Evolutionary conservation across 441 rosid species (phyloP).

Genomic region (Arabidopsis hybrid): DNA sequence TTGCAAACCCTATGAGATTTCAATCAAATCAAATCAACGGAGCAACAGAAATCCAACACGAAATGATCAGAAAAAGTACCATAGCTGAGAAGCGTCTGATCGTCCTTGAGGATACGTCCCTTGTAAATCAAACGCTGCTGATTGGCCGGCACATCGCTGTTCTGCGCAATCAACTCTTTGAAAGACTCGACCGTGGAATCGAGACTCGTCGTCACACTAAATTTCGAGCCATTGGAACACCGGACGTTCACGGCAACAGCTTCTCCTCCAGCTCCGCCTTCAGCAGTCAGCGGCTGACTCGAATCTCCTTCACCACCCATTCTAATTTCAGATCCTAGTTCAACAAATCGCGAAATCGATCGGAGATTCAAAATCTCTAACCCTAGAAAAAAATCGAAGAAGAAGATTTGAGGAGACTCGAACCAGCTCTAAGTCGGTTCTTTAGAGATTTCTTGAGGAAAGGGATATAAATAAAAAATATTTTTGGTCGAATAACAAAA

Average conservation of each 20-base stretch:
- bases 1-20: neutral
- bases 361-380: slow-evolving; percentile 27
- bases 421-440: slow-evolving; percentile 20
- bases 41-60: neutral
- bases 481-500: slow-evolving; percentile 17
- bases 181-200: slow-evolving; percentile 63
- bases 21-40: slow-evolving; percentile 16
- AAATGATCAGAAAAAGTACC: slow-evolving; percentile 41
- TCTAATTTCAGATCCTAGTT: slow-evolving; percentile 20
- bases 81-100: slow-evolving; percentile 65
- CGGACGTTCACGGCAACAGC: slow-evolving; percentile 57
- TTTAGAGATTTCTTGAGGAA: slow-evolving; percentile 35
- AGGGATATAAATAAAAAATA: neutral
- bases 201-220: slow-evolving; percentile 55
- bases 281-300: slow-evolving; percentile 47
- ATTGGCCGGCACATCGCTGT: slow-evolving; percentile 67
- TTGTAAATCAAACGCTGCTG: slow-evolving; percentile 82
- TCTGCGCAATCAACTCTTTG: slow-evolving; percentile 64
- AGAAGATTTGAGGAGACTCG: slow-evolving; percentile 3
- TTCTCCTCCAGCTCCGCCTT: slow-evolving; percentile 35
- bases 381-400: slow-evolving; percentile 35
- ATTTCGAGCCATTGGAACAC: slow-evolving; percentile 68
- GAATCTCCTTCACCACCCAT: slow-evolving; percentile 70
- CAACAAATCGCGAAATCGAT: slow-evolving; percentile 29
- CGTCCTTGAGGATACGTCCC: slow-evolving; percentile 82